Evolutionary conservation across 1,284 basidiomycete species (phyloP).

Genomic region (Ganoderma sinense): DNA sequence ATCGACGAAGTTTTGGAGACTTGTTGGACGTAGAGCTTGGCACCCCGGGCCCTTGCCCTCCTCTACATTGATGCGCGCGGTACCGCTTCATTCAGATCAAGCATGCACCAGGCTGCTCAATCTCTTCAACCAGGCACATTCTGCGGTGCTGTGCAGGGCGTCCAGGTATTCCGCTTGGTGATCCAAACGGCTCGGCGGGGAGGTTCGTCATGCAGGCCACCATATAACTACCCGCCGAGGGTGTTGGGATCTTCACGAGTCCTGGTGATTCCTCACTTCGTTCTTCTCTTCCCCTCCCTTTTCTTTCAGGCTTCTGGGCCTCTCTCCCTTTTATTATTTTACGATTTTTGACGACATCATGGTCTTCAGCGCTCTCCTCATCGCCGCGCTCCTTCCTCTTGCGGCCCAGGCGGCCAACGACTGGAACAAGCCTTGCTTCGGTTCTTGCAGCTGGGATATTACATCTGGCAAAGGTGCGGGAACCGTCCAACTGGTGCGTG

Average conservation of each 20-base stretch:
- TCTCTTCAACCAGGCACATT: no score
- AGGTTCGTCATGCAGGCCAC: background rate
- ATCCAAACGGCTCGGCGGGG: background rate
- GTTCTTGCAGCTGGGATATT: conserved; percentile 32
- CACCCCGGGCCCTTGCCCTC: no score
- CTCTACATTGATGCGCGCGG: no score
- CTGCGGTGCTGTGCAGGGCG: no score
- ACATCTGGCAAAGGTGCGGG: conserved; percentile 23
- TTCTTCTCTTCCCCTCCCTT: conserved; percentile 18
- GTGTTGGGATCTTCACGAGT: conserved; percentile 8
- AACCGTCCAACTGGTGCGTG: conserved; percentile 31
- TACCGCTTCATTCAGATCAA: no score
- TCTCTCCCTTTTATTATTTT: background rate
- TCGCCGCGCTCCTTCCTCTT: conserved; percentile 28
- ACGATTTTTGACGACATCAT: conserved; percentile 20
- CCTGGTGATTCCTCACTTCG: conserved; percentile 25
- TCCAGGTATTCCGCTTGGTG: background rate
- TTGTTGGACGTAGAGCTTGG: no score
- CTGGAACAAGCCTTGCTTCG: conserved; percentile 33
- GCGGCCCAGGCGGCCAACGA: conserved; percentile 32
- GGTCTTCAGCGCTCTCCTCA: conserved; percentile 26
- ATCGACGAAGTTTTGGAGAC: no score
- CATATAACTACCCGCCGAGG: conserved; percentile 9
- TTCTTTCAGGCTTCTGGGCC: conserved; percentile 7
- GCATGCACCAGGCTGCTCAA: no score